Evolutionary conservation across 495 filamentous ascomycete genomes (phyloP).

Genomic region (Pseudomonodictys pantanalensis): DNA sequence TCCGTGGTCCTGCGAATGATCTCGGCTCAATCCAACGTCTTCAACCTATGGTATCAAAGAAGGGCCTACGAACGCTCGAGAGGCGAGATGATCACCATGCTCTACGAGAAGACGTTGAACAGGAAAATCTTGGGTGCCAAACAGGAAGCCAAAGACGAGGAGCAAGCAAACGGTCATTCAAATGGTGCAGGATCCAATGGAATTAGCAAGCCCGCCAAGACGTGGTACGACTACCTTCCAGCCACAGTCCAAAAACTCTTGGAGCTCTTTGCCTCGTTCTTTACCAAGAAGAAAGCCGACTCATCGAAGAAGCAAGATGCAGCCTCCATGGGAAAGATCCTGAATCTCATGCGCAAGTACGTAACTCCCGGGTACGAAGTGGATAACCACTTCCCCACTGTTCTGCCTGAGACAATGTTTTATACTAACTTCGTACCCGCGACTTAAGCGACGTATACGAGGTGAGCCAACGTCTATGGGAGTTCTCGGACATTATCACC

Average conservation of each 20-base stretch:
- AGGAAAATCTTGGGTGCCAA: slow-evolving; percentile 65
- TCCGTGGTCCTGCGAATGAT: slow-evolving; percentile 59
- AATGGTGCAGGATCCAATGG: slow-evolving; percentile 34
- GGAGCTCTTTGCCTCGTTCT: background rate
- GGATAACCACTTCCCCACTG: background rate
- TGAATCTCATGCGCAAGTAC: slow-evolving; percentile 71
- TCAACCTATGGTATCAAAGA: slow-evolving; percentile 71
- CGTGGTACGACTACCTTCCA: background rate
- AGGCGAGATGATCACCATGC: slow-evolving; percentile 83
- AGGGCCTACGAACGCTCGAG: slow-evolving; percentile 74
- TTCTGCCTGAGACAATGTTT: background rate
- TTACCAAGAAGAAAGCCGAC: slow-evolving; percentile 10
- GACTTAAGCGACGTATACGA: slow-evolving; percentile 71
- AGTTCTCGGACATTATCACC: slow-evolving; percentile 63
- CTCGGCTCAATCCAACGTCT: slow-evolving; percentile 62
- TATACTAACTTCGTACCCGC: no score
- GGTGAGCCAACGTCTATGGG: slow-evolving; percentile 79
- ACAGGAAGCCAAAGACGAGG: slow-evolving; percentile 21
- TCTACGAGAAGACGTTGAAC: slow-evolving; percentile 78
- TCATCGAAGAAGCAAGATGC: slow-evolving; percentile 49
- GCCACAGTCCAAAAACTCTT: background rate
- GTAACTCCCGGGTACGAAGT: background rate
- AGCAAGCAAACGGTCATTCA: slow-evolving; percentile 9
- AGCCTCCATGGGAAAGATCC: slow-evolving; percentile 77
- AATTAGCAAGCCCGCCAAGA: slow-evolving; percentile 4